Percentiles rank a stretch among this genome's conserved stretches.
Conservation (phyloP, 257 asterid genomes). For the Primulina huaijiensis region DNA sequence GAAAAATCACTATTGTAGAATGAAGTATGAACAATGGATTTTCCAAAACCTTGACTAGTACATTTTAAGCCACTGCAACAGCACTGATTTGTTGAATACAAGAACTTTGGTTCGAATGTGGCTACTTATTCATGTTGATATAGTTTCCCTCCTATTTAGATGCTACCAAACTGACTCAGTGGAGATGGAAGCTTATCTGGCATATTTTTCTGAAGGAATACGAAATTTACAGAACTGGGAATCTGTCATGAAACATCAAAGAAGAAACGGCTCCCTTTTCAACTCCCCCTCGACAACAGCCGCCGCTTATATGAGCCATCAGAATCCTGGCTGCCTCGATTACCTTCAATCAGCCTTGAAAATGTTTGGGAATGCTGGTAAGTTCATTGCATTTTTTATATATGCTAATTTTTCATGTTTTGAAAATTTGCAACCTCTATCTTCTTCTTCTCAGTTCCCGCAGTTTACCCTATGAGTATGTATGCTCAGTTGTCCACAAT, state of each 20-base stretch:
- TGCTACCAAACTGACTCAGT: constrained; percentile 36
- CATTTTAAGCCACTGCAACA: not conserved
- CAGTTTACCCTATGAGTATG: constrained; percentile 57
- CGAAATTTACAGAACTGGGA: constrained; percentile 57
- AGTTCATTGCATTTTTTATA: not conserved
- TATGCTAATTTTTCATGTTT: not conserved
- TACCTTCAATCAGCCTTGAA: constrained; percentile 53
- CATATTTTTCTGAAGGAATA: constrained; percentile 74
- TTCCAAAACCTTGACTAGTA: too few relatives aligned
- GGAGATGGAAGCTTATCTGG: constrained; percentile 52
- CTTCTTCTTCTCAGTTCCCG: constrained; percentile 54
- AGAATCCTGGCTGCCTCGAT: constrained; percentile 51
- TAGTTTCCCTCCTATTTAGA: constrained; percentile 29
- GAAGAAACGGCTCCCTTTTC: constrained; percentile 80
- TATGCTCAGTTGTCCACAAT: constrained; percentile 52
- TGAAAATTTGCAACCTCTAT: constrained; percentile 12
- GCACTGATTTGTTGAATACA: not conserved
- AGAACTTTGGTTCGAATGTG: not conserved
- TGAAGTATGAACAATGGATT: too few relatives aligned
- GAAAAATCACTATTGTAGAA: not conserved
- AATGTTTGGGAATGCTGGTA: constrained; percentile 74
- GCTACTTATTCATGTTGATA: constrained; percentile 1
- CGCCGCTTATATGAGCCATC: constrained; percentile 57
- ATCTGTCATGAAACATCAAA: constrained; percentile 59
- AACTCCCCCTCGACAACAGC: constrained; percentile 90